Conservation (phyloP, 352 stramenopile genomes). For the Phytophthora syringae region DNA sequence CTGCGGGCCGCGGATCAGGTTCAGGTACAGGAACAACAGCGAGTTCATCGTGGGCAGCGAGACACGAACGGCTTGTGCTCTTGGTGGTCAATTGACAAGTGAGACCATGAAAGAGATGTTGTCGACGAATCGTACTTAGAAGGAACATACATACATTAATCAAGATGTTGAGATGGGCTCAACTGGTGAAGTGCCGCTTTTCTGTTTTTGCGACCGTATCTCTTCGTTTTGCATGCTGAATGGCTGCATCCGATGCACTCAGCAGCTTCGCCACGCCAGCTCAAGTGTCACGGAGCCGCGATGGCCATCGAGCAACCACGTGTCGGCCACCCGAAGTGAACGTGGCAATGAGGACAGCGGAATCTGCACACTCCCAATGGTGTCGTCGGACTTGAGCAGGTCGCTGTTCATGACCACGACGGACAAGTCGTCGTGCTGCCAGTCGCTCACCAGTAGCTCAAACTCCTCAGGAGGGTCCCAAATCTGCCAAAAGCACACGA, state of each 20-base stretch:
- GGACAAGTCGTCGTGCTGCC: constrained; percentile 44
- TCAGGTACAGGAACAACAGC: constrained; percentile 81
- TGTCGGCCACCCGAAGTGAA: constrained; percentile 33
- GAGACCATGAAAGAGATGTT: constrained; percentile 14
- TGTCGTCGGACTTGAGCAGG: constrained; percentile 51
- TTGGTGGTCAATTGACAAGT: constrained; percentile 34
- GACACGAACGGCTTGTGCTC: background rate
- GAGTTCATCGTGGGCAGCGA: constrained; percentile 65
- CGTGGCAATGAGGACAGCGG: constrained; percentile 43
- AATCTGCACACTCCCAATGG: constrained; percentile 49
- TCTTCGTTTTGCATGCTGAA: constrained; percentile 13
- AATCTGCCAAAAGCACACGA: background rate
- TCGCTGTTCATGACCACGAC: too few species aligned
- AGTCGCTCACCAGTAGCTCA: constrained; percentile 46
- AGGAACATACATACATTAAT: constrained; percentile 7
- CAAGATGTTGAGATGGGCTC: constrained; percentile 20
- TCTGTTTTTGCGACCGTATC: constrained; percentile 21
- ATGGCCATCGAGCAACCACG: constrained; percentile 51
- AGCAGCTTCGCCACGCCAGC: too few species aligned
- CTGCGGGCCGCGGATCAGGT: constrained; percentile 69
- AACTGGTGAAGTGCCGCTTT: constrained; percentile 33
- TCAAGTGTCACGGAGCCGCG: constrained; percentile 49
- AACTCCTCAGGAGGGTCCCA: too few species aligned
- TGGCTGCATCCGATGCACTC: too few species aligned
- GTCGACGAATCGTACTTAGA: constrained; percentile 25